Percentiles rank a stretch among this genome's conserved stretches.
Conservation (phyloP, 2,329 filamentous ascomycete species). For the Botrytis byssoidea region DNA sequence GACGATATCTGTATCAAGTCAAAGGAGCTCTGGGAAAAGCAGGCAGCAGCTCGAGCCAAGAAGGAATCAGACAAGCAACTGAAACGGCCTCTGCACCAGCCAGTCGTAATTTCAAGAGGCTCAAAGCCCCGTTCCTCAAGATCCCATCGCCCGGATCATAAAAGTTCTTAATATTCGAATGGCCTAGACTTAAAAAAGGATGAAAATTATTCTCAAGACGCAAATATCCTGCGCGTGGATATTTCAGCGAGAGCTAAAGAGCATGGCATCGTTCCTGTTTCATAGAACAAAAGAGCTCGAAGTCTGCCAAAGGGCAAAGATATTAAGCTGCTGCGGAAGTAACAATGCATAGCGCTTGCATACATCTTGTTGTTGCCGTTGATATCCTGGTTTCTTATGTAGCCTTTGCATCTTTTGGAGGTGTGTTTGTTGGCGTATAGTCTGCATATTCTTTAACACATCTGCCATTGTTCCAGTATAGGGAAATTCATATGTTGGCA, state of each 20-base stretch:
- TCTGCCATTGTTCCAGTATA: not conserved
- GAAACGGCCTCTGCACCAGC: conserved; percentile 57
- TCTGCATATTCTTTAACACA: not conserved
- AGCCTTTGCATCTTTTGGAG: not conserved
- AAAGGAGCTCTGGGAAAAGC: conserved; percentile 56
- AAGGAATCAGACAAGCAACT: conserved; percentile 49
- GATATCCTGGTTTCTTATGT: not conserved
- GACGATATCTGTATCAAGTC: conserved; percentile 62
- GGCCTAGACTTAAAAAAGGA: conserved; percentile 26
- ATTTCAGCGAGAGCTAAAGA: conserved; percentile 12
- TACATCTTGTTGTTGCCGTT: not conserved
- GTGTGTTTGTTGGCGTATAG: not conserved
- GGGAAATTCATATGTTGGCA: not conserved
- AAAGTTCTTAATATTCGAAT: conserved; percentile 28
- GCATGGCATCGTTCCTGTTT: conserved; percentile 1
- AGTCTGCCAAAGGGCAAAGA: not conserved
- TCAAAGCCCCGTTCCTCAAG: conserved; percentile 29
- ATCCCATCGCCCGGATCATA: conserved; percentile 29
- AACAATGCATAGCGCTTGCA: conserved; percentile 8
- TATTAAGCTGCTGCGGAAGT: not conserved
- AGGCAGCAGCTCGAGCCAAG: conserved; percentile 50
- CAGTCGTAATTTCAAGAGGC: conserved; percentile 50
- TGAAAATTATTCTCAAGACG: conserved; percentile 24
- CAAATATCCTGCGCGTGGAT: not conserved
- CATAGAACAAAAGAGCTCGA: not conserved